Percentiles rank a stretch among this genome's conserved stretches.
These are phyloP conservation scores for Hyaloscypha variabilis DNA, from an alignment of 495 filamentous ascomycete species.

Conservation along the genomic window DNA sequence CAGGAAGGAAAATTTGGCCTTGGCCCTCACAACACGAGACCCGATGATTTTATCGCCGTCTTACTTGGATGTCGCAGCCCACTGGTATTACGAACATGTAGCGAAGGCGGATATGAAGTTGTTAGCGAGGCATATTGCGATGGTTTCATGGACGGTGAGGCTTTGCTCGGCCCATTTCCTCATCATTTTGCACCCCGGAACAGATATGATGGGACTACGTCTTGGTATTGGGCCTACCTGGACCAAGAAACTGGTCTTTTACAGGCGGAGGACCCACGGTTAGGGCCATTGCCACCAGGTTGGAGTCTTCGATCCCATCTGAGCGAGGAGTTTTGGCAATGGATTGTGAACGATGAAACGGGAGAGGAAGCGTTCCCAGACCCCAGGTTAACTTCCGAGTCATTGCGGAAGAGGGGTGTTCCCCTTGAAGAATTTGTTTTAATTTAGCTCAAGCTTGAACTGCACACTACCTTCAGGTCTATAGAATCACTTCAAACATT, in stretches of 20 bases:
- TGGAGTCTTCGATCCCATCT: not conserved
- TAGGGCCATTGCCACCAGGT: not conserved
- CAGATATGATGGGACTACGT: not conserved
- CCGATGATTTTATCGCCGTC: constrained; percentile 7
- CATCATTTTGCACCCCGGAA: no score
- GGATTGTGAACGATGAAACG: not conserved
- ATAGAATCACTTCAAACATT: no score
- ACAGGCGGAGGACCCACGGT: not conserved
- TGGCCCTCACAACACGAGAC: not conserved
- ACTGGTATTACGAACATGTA: constrained; percentile 3
- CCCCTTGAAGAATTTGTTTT: not conserved
- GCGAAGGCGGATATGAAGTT: constrained; percentile 8
- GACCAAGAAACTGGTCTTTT: not conserved
- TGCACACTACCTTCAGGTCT: no score
- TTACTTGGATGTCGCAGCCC: constrained; percentile 8
- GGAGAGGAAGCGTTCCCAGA: not conserved
- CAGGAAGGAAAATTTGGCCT: constrained; percentile 5
- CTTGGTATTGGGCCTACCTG: not conserved
- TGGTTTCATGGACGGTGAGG: constrained; percentile 7
- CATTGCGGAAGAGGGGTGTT: not conserved
- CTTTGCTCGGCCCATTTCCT: constrained; percentile 10
- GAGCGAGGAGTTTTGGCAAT: not conserved
- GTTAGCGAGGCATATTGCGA: constrained; percentile 7
- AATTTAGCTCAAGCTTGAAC: no score
- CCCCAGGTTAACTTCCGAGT: not conserved